These are phyloP conservation scores for Pestalotiopsis sp. DNA, from an alignment of 2,329 filamentous ascomycete species.

Conservation along the genomic window DNA sequence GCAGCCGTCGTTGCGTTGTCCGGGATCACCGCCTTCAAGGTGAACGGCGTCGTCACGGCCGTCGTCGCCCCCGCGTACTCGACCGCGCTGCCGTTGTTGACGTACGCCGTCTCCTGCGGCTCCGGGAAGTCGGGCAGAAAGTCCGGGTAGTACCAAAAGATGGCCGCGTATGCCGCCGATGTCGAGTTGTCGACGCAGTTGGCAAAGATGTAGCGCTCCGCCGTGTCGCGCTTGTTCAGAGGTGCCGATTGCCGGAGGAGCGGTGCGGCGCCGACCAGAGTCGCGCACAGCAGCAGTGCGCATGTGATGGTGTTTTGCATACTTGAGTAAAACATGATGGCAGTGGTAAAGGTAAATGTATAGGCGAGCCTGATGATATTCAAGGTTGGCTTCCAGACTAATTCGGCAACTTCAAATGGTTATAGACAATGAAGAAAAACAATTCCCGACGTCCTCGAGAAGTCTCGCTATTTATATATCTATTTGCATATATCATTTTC, in stretches of 20 bases:
- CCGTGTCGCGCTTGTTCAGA: slow-evolving; percentile 11
- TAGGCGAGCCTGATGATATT: not conserved
- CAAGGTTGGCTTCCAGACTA: not conserved
- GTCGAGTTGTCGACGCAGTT: slow-evolving; percentile 11
- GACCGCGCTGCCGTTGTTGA: slow-evolving; percentile 24
- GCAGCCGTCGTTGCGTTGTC: not conserved
- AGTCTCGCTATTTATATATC: not conserved
- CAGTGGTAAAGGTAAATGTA: not conserved
- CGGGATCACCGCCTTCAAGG: not conserved
- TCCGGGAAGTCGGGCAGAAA: slow-evolving; percentile 11
- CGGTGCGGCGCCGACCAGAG: not conserved
- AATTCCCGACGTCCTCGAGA: not conserved
- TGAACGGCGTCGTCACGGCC: slow-evolving; percentile 36
- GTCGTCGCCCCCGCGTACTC: slow-evolving; percentile 23
- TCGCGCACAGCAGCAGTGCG: not conserved
- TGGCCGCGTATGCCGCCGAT: not conserved
- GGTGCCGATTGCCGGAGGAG: not conserved
- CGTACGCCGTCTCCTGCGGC: slow-evolving; percentile 29
- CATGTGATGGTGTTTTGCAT: not conserved
- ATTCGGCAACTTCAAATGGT: not conserved
- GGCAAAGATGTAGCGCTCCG: slow-evolving; percentile 11
- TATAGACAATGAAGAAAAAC: not conserved
- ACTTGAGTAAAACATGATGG: not conserved
- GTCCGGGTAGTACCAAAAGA: slow-evolving; percentile 14
- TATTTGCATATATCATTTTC: not conserved